Conservation (phyloP, 495 filamentous ascomycete genomes). For the Lophium mytilinum region DNA sequence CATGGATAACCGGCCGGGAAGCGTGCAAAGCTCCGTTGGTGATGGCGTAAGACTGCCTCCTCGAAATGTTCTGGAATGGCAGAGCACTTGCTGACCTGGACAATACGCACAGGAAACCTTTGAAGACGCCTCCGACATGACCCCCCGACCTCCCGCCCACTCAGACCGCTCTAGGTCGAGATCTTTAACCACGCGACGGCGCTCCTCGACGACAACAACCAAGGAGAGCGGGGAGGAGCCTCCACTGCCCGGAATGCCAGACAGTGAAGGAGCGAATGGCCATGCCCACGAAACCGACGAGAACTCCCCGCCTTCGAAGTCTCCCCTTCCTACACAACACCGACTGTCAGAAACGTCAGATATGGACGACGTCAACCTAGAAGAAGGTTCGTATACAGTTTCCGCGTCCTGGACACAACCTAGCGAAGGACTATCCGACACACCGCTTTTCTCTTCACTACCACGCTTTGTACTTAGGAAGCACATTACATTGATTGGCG, state of each 20-base stretch:
- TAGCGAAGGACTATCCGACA: background rate
- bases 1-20: slow-evolving; percentile 17
- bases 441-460: background rate
- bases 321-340: slow-evolving; percentile 19
- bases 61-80: background rate
- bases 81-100: slow-evolving; percentile 4
- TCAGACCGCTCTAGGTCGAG: slow-evolving; percentile 21
- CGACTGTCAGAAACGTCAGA: slow-evolving; percentile 21
- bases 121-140: slow-evolving; percentile 25
- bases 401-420: background rate
- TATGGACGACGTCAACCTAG: slow-evolving; percentile 28
- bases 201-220: slow-evolving; percentile 11
- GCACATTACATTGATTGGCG: background rate
- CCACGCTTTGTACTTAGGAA: background rate
- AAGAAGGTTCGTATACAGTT: slow-evolving; percentile 15
- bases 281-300: background rate
- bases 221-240: slow-evolving; percentile 10
- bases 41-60: slow-evolving; percentile 13
- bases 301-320: slow-evolving; percentile 6
- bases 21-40: slow-evolving; percentile 16
- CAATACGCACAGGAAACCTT: slow-evolving; percentile 16
- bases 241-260: slow-evolving; percentile 12
- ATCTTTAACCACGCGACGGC: slow-evolving; percentile 10
- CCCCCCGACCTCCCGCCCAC: slow-evolving; percentile 18
- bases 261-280: background rate